phyloP scores from a whole-genome alignment of 2,329 filamentous ascomycete genomes.

The Fusarium sp. region DNA sequence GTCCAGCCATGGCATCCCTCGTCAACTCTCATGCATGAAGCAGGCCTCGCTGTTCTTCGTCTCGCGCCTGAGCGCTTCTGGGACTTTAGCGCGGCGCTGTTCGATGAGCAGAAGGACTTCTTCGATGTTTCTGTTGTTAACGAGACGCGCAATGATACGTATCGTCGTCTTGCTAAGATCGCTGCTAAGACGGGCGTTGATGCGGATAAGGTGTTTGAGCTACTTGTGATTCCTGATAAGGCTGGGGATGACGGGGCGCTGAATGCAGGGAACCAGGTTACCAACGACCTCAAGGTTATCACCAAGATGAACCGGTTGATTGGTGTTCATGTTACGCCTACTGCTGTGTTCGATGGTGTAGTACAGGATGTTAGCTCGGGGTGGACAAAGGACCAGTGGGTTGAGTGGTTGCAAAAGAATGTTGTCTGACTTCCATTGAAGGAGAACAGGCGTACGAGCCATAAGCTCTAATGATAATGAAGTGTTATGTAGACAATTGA shows the following conservation, averaged over 20 bases:
- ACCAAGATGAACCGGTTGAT: slow-evolving; percentile 83
- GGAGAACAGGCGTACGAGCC: neutral
- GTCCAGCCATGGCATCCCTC: slow-evolving; percentile 96
- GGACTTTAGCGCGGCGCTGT: slow-evolving; percentile 77
- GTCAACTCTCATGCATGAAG: slow-evolving; percentile 83
- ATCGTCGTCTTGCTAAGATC: slow-evolving; percentile 80
- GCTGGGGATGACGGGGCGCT: slow-evolving; percentile 73
- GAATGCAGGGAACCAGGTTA: slow-evolving; percentile 85
- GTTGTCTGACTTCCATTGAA: slow-evolving; percentile 50
- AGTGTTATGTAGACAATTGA: neutral
- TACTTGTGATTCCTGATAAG: slow-evolving; percentile 77
- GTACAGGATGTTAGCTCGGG: slow-evolving; percentile 83
- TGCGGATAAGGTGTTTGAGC: slow-evolving; percentile 73
- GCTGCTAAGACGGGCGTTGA: slow-evolving; percentile 75
- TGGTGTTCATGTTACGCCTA: slow-evolving; percentile 91
- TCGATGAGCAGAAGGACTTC: slow-evolving; percentile 75
- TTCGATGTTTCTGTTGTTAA: slow-evolving; percentile 88
- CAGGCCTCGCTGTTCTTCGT: slow-evolving; percentile 81
- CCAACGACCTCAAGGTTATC: slow-evolving; percentile 84
- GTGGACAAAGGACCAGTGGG: slow-evolving; percentile 85
- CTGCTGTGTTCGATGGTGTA: slow-evolving; percentile 87
- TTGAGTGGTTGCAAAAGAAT: slow-evolving; percentile 78
- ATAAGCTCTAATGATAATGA: slow-evolving; percentile 24
- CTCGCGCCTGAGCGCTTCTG: slow-evolving; percentile 80
- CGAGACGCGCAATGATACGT: slow-evolving; percentile 87